Percentiles rank a stretch among this genome's conserved stretches.
Conservation (phyloP, 192 early-diverging fungal genomes). For the Polychytrium aggregatum region DNA sequence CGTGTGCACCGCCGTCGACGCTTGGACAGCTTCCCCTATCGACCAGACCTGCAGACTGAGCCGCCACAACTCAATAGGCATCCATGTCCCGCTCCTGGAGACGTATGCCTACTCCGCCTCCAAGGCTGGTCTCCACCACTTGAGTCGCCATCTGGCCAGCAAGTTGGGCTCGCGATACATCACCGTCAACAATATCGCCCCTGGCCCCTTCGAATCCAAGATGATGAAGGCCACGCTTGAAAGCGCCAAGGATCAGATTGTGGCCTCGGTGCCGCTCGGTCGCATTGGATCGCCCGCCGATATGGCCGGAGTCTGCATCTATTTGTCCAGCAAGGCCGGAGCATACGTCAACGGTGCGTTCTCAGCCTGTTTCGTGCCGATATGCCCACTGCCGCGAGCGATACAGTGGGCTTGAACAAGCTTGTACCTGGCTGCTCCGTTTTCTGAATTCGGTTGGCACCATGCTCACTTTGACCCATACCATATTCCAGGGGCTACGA, state of each 20-base stretch:
- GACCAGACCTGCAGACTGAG: too few species aligned
- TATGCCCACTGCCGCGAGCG: too few species aligned
- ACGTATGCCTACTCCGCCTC: constrained; percentile 14
- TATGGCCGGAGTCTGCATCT: constrained; percentile 77
- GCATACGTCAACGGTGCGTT: constrained; percentile 74
- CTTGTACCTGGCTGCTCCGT: too few species aligned
- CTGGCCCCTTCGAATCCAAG: constrained; percentile 27
- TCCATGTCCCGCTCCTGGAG: background rate
- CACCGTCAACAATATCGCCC: constrained; percentile 29
- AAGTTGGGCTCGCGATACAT: constrained; percentile 10
- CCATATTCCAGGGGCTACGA: too few species aligned
- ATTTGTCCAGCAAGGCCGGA: constrained; percentile 59
- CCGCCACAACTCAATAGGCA: background rate
- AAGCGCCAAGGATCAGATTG: constrained; percentile 8
- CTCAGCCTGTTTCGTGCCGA: too few species aligned
- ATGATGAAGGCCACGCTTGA: constrained; percentile 37
- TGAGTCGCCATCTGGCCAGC: constrained; percentile 32
- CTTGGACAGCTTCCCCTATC: background rate
- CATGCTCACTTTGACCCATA: too few species aligned
- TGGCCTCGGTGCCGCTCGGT: constrained; percentile 16
- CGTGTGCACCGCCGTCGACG: too few species aligned
- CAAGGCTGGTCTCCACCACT: constrained; percentile 45
- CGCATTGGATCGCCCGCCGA: constrained; percentile 75
- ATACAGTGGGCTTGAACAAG: too few species aligned
- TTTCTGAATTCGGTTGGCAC: too few species aligned